Evolutionary conservation across 2,329 filamentous ascomycete species (phyloP).

Genomic region (Botryosphaeria agaves): DNA sequence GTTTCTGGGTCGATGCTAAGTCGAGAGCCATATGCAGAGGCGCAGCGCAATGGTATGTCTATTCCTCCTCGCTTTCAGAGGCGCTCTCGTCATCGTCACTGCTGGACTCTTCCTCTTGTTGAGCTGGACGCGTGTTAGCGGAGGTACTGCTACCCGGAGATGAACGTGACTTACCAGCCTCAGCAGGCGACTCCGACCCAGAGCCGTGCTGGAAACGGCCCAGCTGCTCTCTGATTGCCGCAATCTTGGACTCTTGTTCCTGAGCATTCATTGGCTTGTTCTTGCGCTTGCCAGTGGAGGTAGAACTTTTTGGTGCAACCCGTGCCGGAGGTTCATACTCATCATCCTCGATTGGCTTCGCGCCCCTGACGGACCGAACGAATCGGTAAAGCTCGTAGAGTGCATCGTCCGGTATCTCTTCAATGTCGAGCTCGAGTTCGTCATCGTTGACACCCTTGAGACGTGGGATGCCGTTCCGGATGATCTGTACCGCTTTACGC

Average conservation of each 20-base stretch:
- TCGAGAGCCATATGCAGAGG: no score
- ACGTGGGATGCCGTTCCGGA: conserved; percentile 65
- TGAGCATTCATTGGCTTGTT: conserved; percentile 62
- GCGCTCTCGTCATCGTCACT: conserved; percentile 34
- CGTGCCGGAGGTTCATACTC: conserved; percentile 28
- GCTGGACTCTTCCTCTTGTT: conserved; percentile 27
- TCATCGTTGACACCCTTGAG: conserved; percentile 36
- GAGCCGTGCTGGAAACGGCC: conserved; percentile 28
- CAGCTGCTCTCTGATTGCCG: conserved; percentile 42
- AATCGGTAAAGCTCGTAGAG: conserved; percentile 38
- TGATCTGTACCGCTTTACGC: conserved; percentile 68
- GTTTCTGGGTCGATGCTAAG: no score
- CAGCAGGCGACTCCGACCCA: conserved; percentile 26
- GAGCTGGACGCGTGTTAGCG: conserved; percentile 5
- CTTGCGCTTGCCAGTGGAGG: conserved; percentile 40
- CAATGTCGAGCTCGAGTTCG: conserved; percentile 49
- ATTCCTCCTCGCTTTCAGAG: conserved; percentile 34
- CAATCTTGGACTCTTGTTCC: conserved; percentile 52
- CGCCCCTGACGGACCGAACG: conserved; percentile 24
- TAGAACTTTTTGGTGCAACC: conserved; percentile 16
- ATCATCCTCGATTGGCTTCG: conserved; percentile 22
- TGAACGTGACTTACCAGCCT: conserved; percentile 14
- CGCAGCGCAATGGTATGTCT: no score
- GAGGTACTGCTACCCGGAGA: conserved; percentile 2
- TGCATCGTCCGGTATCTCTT: conserved; percentile 36